Evolutionary conservation across 2,329 filamentous ascomycete genomes (phyloP), one percentile per base, ranked within the genome.

Genomic region (Xylariaceae sp.): DNA sequence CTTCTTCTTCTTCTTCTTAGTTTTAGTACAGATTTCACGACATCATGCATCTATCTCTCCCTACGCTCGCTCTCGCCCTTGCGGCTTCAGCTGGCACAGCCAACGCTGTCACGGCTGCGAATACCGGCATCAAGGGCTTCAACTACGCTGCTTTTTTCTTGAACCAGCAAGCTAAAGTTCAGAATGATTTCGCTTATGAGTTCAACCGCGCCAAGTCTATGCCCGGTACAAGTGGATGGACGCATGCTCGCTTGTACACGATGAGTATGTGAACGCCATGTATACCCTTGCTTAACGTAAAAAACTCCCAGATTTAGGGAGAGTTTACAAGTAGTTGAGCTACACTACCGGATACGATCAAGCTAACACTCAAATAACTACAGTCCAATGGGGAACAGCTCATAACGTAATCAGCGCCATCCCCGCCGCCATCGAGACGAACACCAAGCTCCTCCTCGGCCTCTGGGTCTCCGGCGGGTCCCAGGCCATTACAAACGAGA

Each of bases 331-430:
- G n/a, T n/a, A n/a, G n/a, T n/a, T n/a, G n/a, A n/a, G n/a, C n/a
- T n/a, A n/a, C n/a, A n/a, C n/a, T n/a, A n/a, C n/a, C n/a, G n/a
- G 14, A 4, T 36, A n/a, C 17, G 32, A 37, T 20, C 20, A 21
- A 35, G 32, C 3, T 29, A 33, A 53, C 55, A 48, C 58, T 36
- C 8, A 20, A 5, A n/a, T 33, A 6, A 37, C 4, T 27, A 21
- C 40, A 64, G 62, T 65, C 44, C 60, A 64, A 55, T 62, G 58
- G 58, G 56, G 57, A 48, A 64, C 60, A 2, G 40, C 57, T 34
- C 59, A 46, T 43, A 47, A 88, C 63, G 85, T 86, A 19, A 64
- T 90, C 59, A 73, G 83, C 64, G 86, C 87, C 25, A 74, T 87
- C 66, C 84, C 84, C 64, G 78, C 77, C 6, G 76, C 77, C 21